phyloP scores from a whole-genome alignment of 805 yeast genomes.

The Nakazawaea pomicola region DNA sequence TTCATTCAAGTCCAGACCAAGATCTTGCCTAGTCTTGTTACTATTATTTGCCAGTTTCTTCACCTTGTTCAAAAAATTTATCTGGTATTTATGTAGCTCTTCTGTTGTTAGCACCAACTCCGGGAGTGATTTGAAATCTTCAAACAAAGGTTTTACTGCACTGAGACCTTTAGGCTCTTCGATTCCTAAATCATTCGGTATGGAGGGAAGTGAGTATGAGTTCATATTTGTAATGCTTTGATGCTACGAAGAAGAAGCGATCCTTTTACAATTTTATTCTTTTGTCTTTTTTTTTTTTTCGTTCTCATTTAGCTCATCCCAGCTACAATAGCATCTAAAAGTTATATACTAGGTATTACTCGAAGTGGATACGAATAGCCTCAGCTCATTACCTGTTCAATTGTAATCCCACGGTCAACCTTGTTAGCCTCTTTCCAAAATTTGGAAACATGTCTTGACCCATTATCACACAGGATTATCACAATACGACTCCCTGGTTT shows the following conservation, averaged over 20 bases:
- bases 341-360: background rate
- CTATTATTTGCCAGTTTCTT: too few species aligned
- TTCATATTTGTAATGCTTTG: too few species aligned
- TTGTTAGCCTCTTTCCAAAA: conserved; percentile 76
- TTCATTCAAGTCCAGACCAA: too few species aligned
- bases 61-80: background rate
- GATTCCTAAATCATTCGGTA: conserved; percentile 2
- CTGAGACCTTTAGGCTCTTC: background rate
- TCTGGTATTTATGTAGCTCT: conserved; percentile 3
- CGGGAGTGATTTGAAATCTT: conserved; percentile 7
- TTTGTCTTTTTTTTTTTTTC: background rate
- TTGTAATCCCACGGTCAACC: conserved; percentile 29
- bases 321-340: too few species aligned
- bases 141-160: background rate
- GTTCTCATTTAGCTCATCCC: background rate
- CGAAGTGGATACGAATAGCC: background rate
- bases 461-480: conserved; percentile 88
- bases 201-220: background rate
- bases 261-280: background rate
- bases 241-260: too few species aligned
- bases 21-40: too few species aligned
- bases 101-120: conserved; percentile 4
- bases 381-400: conserved; percentile 31
- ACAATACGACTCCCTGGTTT: conserved; percentile 67
- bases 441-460: conserved; percentile 83